A percentile compares a stretch with the other conserved stretches of the same genome.
Conservation (phyloP, 2,329 filamentous ascomycete species). For the Grosmannia clavigera region DNA sequence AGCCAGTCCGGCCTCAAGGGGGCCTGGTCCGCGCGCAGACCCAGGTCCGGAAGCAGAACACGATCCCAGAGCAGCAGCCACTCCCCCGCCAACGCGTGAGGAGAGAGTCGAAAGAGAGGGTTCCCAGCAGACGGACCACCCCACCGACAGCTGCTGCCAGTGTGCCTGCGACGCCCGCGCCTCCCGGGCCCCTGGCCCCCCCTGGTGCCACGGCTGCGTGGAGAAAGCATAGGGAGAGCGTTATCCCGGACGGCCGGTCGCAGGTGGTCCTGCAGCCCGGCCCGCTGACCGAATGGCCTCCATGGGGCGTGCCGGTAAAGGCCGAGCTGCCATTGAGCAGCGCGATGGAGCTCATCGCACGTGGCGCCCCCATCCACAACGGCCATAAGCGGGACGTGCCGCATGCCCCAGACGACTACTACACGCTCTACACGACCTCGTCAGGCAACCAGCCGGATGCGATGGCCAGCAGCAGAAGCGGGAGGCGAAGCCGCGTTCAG, state of each 20-base stretch:
- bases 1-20: constrained; percentile 2
- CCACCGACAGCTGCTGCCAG: background rate
- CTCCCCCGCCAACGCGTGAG: background rate
- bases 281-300: constrained; percentile 44
- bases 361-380: constrained; percentile 43
- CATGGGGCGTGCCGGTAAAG: constrained; percentile 32
- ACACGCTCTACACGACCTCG: constrained; percentile 37
- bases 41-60: background rate
- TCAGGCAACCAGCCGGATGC: constrained; percentile 26
- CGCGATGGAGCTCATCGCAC: constrained; percentile 45
- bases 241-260: background rate
- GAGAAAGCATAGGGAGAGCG: constrained; percentile 25
- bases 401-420: constrained; percentile 43
- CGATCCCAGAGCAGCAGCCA: background rate
- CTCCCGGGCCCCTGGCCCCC: background rate
- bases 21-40: background rate
- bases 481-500: constrained; percentile 4
- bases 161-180: background rate
- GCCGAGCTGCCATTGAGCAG: constrained; percentile 40
- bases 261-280: constrained; percentile 13
- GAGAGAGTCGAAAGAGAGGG: background rate
- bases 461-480: background rate
- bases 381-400: constrained; percentile 42
- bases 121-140: background rate
- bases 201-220: background rate